Conservation (phyloP, 2,329 filamentous ascomycete genomes). For the Chaetomium olivaceum region DNA sequence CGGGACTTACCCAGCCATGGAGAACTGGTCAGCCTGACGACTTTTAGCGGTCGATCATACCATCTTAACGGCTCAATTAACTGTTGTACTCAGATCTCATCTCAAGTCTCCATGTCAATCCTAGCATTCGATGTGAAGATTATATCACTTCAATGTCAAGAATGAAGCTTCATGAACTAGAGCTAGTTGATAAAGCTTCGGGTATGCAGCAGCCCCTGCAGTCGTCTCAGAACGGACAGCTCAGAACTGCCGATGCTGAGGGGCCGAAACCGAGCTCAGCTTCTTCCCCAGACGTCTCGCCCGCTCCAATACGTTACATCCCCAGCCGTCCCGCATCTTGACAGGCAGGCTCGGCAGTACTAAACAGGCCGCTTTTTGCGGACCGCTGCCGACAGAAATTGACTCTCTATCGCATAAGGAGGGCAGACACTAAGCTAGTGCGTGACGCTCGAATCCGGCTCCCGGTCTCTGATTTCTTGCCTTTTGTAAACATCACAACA, state of each 20-base stretch:
- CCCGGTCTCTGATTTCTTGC: background rate
- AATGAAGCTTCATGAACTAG: background rate
- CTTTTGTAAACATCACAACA: background rate
- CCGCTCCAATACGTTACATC: slow-evolving; percentile 14
- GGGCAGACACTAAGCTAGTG: background rate
- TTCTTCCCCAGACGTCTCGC: slow-evolving; percentile 14
- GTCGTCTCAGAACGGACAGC: background rate
- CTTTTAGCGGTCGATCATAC: background rate
- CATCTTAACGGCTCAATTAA: background rate
- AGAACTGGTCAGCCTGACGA: background rate
- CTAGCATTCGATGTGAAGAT: background rate
- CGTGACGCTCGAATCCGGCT: background rate
- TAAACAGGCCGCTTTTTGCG: background rate
- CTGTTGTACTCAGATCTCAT: background rate
- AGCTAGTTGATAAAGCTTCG: background rate
- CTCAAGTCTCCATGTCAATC: background rate
- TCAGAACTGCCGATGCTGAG: slow-evolving; percentile 21
- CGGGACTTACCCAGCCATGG: background rate
- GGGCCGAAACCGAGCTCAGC: slow-evolving; percentile 17
- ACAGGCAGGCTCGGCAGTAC: background rate
- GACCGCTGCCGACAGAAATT: background rate
- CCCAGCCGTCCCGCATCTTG: slow-evolving; percentile 12
- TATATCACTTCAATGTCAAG: background rate
- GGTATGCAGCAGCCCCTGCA: background rate
- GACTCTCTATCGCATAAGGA: background rate